Evolutionary conservation across 2,329 filamentous ascomycete species (phyloP).

Genomic region (Aspergillus nomiae): DNA sequence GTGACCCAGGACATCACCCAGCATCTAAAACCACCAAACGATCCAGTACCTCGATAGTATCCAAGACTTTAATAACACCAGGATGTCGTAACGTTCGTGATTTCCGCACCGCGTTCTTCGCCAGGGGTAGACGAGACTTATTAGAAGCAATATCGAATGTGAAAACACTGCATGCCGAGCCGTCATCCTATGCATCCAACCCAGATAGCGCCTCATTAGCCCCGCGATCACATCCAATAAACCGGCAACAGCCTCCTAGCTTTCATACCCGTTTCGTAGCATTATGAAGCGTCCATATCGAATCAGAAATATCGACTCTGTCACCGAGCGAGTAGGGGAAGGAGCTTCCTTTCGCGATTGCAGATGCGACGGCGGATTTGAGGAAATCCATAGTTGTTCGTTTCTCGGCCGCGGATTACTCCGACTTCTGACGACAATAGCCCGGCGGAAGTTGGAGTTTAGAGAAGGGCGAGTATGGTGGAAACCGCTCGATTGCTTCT

Average conservation of each 20-base stretch:
- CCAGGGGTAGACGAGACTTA: constrained; percentile 78
- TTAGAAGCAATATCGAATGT: constrained; percentile 87
- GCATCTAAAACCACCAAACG: not conserved
- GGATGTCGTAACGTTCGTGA: constrained; percentile 90
- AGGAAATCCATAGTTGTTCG: constrained; percentile 80
- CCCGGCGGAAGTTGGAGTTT: not conserved
- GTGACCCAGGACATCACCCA: not conserved
- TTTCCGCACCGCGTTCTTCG: constrained; percentile 92
- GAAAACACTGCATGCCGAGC: constrained; percentile 93
- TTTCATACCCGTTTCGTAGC: constrained; percentile 78
- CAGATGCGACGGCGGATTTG: constrained; percentile 95
- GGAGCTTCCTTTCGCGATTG: constrained; percentile 90
- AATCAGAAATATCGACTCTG: constrained; percentile 85
- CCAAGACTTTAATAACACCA: constrained; percentile 89
- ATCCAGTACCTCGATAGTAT: constrained; percentile 79
- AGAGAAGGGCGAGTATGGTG: not conserved
- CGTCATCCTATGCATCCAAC: constrained; percentile 70
- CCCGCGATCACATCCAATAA: not conserved
- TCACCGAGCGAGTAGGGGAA: constrained; percentile 94
- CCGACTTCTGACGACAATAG: not conserved
- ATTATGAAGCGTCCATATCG: constrained; percentile 95
- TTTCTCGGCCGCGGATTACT: constrained; percentile 4
- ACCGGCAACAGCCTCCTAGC: not conserved
- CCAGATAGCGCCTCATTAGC: constrained; percentile 16
- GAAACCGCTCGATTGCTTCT: not conserved